Conservation (phyloP, 2,329 filamentous ascomycete species). For the Penicillium sp. region DNA sequence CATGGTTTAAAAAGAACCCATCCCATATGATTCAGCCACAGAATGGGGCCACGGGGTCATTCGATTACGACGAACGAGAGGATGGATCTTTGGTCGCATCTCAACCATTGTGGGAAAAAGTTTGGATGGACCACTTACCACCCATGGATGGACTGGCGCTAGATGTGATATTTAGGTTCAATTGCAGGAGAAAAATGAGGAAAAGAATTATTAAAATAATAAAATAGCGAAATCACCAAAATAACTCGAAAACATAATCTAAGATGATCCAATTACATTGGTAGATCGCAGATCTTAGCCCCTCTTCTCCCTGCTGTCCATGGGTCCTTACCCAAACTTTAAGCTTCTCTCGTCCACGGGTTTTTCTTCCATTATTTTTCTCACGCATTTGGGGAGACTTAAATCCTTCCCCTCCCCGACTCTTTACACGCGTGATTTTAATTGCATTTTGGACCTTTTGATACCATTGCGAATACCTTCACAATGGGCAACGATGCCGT, state of each 20-base stretch:
- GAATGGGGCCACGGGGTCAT: constrained; percentile 11
- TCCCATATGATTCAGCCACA: background rate
- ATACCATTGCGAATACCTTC: background rate
- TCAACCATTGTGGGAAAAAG: constrained; percentile 3
- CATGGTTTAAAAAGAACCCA: background rate
- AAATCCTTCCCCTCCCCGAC: background rate
- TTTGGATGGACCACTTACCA: constrained; percentile 13
- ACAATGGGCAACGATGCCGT: constrained; percentile 15
- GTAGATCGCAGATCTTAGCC: constrained; percentile 14
- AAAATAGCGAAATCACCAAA: background rate
- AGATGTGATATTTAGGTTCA: background rate
- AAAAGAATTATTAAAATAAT: background rate
- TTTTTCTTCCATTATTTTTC: constrained; percentile 1
- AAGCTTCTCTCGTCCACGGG: constrained; percentile 5
- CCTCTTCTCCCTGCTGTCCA: constrained; percentile 8
- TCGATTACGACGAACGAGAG: constrained; percentile 7
- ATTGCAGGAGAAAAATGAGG: background rate
- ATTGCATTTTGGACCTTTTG: background rate
- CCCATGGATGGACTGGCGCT: constrained; percentile 1
- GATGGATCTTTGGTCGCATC: constrained; percentile 2
- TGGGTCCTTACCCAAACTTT: constrained; percentile 7
- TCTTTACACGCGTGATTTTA: constrained; percentile 5
- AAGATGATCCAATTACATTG: constrained; percentile 14
- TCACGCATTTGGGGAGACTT: background rate
- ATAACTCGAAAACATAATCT: background rate